Evolutionary conservation across 257 asterid genomes (phyloP), one percentile per base, ranked within the genome.

Genomic region (Gentiana dahurica): DNA sequence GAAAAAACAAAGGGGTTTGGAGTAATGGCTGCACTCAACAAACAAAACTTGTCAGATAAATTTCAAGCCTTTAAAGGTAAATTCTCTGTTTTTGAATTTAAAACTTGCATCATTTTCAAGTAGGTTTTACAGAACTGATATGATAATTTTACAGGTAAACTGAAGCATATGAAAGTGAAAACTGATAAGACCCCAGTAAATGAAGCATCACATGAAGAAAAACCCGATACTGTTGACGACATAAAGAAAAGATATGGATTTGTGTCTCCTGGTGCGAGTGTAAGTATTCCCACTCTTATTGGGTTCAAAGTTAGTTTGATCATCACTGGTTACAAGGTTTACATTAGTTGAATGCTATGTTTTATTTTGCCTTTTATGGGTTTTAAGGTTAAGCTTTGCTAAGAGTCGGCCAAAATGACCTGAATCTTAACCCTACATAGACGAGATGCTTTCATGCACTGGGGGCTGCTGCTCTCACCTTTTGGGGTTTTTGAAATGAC

Each of bases 221-320:
- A 64, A 71, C 71, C 61, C 38, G 95, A 82, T 33, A 64, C 81
- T 41, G 69, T 91, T 58, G 92, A 81, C 70, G 92, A 87, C 65
- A 87, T 91, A 60, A 91, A 91, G 95, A 87, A 79, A 73, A 87
- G 75, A 75, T 91, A 91, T 47, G 98, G 98, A 54, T 85, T 71
- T 63, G 54, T 87, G 57, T 71, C 89, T 4, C 58, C 89, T 54
- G 76, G 85, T n/a, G 68, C 87, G 67, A 75, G 76, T 49, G 95
- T 87, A 78, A 76, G 86, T 76, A 49, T 13, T 37, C 41, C 12
- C 46, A 48, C 63, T 51, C 5, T 62, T 39, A 15, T 15, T 15
- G 24, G 24, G 24, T 15, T 15, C 24, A 15, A 15, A 15, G 24
- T 15, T 15, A 0, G 2, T 7, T 36, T 37, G 6, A 10, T 34